Base-by-base conservation (phyloP, 2,329 filamentous ascomycete species). In the Talaromyces sp. region DNA sequence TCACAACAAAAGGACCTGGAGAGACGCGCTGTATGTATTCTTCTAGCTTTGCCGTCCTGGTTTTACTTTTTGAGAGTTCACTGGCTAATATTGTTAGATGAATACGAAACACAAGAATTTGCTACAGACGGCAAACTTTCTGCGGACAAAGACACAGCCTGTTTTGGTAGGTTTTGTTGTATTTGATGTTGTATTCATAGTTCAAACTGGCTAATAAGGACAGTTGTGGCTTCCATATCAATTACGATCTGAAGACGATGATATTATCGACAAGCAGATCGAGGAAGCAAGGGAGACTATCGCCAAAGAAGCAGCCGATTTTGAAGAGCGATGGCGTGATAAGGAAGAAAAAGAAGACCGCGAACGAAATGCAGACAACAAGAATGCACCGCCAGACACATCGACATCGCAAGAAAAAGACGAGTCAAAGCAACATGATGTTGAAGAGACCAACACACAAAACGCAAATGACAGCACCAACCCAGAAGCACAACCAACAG, bases 141-240 rank as follows among this genome's bases (percentile, higher is more conserved):
- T 97, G 55, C 81, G 82, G 65, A 97, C 93, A 4, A 86, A 79
- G 66, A 78, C 87, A 43, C 81, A 87, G 67, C 93, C 93, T 2
- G 83, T 78, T 65, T 79, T 97, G 69, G 92, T 96, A 81, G 71
- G 89, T 81, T 54, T 19, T 24, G 9, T 43, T 14, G 13, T 29
- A 59, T 10, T 38, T 26, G 24, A 21, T 17, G 19, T 46, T 14
- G 4, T 11, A 46, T 31, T 19, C 11, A 26, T 11, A 8, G 17
- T 11, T 19, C 27, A 11, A 29, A 29, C 35, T 59, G 11, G 31
- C 31, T 64, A 43, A 60, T 29, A 27, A 19, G 17, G 65, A 13
- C 65, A 96, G 91, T 93, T 89, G 73, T 97, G 95, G 74, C 87
- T 88, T 52, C 93, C 93, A 0, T 96, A 89, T 88, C 86, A 91